These are phyloP conservation scores for Bathelium albidoporum DNA, from an alignment of 495 filamentous ascomycete genomes.

Conservation along the genomic window DNA sequence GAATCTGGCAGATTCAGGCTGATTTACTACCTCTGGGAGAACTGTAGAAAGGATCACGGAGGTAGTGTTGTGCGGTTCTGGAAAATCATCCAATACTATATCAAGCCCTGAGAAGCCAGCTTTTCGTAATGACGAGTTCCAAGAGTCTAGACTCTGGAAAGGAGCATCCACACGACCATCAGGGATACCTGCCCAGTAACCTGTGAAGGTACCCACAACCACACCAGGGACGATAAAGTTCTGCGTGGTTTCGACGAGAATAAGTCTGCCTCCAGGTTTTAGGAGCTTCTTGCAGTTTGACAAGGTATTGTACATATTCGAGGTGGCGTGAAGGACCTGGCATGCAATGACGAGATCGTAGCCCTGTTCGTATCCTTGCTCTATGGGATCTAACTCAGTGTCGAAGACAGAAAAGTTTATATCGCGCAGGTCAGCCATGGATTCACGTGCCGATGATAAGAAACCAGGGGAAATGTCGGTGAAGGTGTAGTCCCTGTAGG, in stretches of 20 bases:
- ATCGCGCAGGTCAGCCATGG: conserved; percentile 4
- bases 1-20: not conserved
- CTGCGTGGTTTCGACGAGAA: not conserved
- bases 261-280: conserved; percentile 13
- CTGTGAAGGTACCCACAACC: not conserved
- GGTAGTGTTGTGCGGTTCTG: conserved; percentile 7
- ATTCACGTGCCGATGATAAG: conserved; percentile 12
- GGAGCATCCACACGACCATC: not conserved
- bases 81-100: no score
- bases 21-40: not conserved
- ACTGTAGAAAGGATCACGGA: not conserved
- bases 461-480: conserved; percentile 18
- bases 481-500: conserved; percentile 6
- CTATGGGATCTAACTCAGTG: conserved; percentile 15
- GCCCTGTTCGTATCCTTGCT: conserved; percentile 14
- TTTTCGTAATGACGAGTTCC: not conserved
- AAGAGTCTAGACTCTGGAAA: not conserved
- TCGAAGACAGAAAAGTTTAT: conserved; percentile 12
- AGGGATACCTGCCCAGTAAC: not conserved
- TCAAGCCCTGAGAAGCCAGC: not conserved
- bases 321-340: conserved; percentile 17
- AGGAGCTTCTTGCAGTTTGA: conserved; percentile 10
- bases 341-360: conserved; percentile 19
- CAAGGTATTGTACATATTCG: conserved; percentile 5
- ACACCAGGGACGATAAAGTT: not conserved